Evolutionary conservation across 169 alveolate genomes (phyloP).

Genomic region (Miamiensis avidus): DNA sequence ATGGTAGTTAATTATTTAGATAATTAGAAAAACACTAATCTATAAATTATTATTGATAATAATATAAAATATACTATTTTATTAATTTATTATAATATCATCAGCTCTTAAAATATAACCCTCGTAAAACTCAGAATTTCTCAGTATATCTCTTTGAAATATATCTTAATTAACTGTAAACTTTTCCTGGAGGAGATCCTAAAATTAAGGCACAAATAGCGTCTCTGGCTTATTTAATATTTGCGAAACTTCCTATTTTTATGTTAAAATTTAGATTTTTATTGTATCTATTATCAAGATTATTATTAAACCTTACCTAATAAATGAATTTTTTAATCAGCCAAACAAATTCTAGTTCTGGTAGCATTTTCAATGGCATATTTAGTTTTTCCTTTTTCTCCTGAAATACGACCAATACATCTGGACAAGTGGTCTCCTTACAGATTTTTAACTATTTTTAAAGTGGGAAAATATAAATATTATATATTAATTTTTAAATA

Average conservation of each 20-base stretch:
- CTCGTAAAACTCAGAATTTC: slow-evolving; percentile 82
- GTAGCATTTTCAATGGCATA: slow-evolving; percentile 99
- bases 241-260: slow-evolving; percentile 88
- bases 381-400: slow-evolving; percentile 99
- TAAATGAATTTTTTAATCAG: slow-evolving; percentile 88
- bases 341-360: slow-evolving; percentile 96
- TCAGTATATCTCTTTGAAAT: slow-evolving; percentile 93
- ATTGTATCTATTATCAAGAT: neutral
- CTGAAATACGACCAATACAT: slow-evolving; percentile 98
- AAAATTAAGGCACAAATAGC: slow-evolving; percentile 97
- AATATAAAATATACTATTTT: too few relatives aligned
- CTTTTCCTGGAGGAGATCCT: slow-evolving; percentile 98
- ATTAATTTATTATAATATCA: too few relatives aligned
- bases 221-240: slow-evolving; percentile 97
- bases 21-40: too few relatives aligned
- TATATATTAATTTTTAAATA: neutral
- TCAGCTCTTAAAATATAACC: too few relatives aligned
- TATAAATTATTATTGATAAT: too few relatives aligned
- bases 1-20: too few relatives aligned
- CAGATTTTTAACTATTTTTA: slow-evolving; percentile 90
- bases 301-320: slow-evolving; percentile 61
- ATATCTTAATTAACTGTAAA: slow-evolving; percentile 93
- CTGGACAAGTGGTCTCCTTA: slow-evolving; percentile 98
- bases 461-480: neutral
- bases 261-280: slow-evolving; percentile 80